These are phyloP conservation scores for Cladosporium sp. DNA, from an alignment of 2,329 filamentous ascomycete genomes.

Conservation along the genomic window DNA sequence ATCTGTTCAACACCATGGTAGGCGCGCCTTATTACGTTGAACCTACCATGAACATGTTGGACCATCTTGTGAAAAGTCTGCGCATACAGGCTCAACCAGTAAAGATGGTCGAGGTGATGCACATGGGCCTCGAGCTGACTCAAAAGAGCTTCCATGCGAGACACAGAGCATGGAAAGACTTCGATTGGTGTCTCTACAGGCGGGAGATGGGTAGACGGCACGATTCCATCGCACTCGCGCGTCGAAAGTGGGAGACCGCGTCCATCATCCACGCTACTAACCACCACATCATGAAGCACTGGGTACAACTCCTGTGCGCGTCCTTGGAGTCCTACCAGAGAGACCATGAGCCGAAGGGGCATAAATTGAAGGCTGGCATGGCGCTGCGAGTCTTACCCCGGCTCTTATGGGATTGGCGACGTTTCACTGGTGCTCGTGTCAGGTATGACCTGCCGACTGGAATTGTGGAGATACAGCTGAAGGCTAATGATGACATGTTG, in stretches of 20 bases:
- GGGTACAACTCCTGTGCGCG: slow-evolving; percentile 25
- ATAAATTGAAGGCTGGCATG: neutral
- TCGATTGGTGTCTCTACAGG: neutral
- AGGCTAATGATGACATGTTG: neutral
- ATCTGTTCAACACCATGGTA: slow-evolving; percentile 59
- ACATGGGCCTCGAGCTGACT: neutral
- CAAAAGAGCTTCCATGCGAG: neutral
- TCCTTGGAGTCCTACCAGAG: slow-evolving; percentile 2
- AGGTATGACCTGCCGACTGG: slow-evolving; percentile 30
- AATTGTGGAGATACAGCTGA: slow-evolving; percentile 22
- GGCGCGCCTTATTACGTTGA: slow-evolving; percentile 52
- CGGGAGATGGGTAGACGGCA: neutral
- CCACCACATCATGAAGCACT: slow-evolving; percentile 23
- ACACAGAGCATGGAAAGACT: neutral
- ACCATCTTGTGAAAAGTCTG: slow-evolving; percentile 31
- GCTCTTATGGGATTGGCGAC: slow-evolving; percentile 25
- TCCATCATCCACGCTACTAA: slow-evolving; percentile 17
- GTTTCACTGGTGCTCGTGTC: slow-evolving; percentile 18
- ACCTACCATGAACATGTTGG: slow-evolving; percentile 56
- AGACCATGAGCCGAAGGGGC: slow-evolving; percentile 3
- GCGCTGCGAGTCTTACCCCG: slow-evolving; percentile 20
- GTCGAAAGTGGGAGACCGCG: neutral
- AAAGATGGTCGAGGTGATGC: neutral
- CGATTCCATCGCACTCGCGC: neutral
- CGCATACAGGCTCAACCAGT: slow-evolving; percentile 9